phyloP scores from a whole-genome alignment of 2,329 filamentous ascomycete genomes.

The Colletotrichum australisinense region DNA sequence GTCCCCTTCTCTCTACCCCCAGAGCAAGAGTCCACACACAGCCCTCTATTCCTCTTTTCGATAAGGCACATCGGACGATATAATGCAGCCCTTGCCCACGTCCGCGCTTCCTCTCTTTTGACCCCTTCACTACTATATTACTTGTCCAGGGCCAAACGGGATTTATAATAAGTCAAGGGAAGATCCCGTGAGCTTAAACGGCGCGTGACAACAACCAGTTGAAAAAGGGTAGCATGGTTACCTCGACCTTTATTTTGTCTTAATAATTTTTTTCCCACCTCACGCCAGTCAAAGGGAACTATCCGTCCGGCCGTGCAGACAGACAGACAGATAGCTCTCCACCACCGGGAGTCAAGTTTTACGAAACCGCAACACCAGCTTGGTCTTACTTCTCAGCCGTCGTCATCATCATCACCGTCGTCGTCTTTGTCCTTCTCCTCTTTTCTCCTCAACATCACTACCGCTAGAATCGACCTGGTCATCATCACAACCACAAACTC shows the following conservation, averaged over 20 bases:
- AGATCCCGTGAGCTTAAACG: slow-evolving; percentile 43
- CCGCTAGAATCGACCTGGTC: background rate
- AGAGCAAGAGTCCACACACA: slow-evolving; percentile 36
- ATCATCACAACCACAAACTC: background rate
- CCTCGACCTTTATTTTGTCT: slow-evolving; percentile 33
- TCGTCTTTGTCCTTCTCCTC: background rate
- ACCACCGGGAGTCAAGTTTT: slow-evolving; percentile 17
- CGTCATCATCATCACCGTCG: slow-evolving; percentile 13
- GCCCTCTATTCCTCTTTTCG: slow-evolving; percentile 42
- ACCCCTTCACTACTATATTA: slow-evolving; percentile 49
- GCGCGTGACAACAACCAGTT: slow-evolving; percentile 29
- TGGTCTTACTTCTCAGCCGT: slow-evolving; percentile 5
- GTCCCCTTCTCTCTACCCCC: slow-evolving; percentile 24
- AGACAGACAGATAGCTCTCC: slow-evolving; percentile 30
- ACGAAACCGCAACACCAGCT: slow-evolving; percentile 27
- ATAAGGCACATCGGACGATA: slow-evolving; percentile 60
- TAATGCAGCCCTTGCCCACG: slow-evolving; percentile 55
- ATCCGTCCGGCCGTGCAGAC: slow-evolving; percentile 27
- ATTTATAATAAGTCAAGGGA: slow-evolving; percentile 44
- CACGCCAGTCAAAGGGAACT: slow-evolving; percentile 27
- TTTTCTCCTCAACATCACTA: background rate
- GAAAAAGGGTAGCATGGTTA: slow-evolving; percentile 34
- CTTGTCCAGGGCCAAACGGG: slow-evolving; percentile 45
- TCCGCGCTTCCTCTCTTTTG: slow-evolving; percentile 44
- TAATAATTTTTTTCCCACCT: slow-evolving; percentile 33